Conservation (phyloP, 2,329 filamentous ascomycete genomes). For the Penicillium fuscoglaucum region DNA sequence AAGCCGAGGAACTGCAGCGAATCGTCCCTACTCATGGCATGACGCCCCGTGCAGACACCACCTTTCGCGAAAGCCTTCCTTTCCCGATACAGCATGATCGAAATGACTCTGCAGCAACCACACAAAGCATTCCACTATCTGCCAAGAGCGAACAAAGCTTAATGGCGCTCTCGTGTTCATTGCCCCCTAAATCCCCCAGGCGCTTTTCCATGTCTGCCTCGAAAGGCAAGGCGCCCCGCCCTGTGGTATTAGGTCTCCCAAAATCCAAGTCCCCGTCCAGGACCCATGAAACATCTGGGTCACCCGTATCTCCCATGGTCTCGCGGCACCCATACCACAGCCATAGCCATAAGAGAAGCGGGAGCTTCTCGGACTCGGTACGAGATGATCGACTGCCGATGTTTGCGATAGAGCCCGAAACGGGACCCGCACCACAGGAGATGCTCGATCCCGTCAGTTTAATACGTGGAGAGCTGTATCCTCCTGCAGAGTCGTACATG, state of each 20-base stretch:
- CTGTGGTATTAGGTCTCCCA: conserved; percentile 40
- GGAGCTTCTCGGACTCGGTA: conserved; percentile 81
- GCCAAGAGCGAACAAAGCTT: conserved; percentile 53
- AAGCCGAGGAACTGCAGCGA: conserved; percentile 21
- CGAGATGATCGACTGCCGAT: conserved; percentile 64
- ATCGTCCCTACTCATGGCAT: conserved; percentile 2
- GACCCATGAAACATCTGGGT: conserved; percentile 24
- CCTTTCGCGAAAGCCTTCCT: conserved; percentile 20
- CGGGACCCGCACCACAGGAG: conserved; percentile 55
- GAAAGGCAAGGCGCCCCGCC: conserved; percentile 42
- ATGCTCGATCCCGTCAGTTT: conserved; percentile 76
- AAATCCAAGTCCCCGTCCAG: conserved; percentile 31
- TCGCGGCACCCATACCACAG: conserved; percentile 51
- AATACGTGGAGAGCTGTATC: conserved; percentile 80
- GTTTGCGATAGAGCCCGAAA: conserved; percentile 48
- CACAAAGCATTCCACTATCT: conserved; percentile 39
- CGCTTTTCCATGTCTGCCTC: conserved; percentile 35
- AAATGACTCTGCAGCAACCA: conserved; percentile 39
- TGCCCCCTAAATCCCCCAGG: conserved; percentile 52
- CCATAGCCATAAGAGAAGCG: conserved; percentile 75
- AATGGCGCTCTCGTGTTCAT: conserved; percentile 60
- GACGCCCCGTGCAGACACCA: conserved; percentile 10
- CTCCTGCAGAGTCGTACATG: conserved; percentile 79
- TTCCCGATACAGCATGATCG: conserved; percentile 32
- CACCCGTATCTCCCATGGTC: conserved; percentile 31